Evolutionary conservation across 768 basidiomycete species (phyloP).

Genomic region (Lanmaoa pseudosensibilis): DNA sequence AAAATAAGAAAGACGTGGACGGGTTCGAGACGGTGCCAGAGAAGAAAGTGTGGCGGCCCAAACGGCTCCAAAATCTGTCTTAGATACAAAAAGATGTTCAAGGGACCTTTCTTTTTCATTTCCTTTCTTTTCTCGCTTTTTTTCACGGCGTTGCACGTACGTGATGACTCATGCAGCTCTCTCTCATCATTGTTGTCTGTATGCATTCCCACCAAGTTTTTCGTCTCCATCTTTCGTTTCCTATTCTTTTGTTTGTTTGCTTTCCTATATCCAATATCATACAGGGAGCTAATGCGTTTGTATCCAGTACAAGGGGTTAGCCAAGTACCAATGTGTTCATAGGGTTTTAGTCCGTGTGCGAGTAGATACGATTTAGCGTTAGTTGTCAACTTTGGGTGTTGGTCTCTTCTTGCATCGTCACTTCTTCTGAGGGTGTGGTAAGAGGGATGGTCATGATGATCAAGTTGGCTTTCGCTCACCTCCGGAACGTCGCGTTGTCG

Average conservation of each 20-base stretch:
- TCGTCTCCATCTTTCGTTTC: background rate
- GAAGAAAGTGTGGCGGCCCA: slow-evolving; percentile 27
- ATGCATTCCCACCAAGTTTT: background rate
- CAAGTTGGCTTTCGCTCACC: background rate
- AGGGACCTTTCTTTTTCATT: background rate
- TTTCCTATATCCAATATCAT: slow-evolving; percentile 14
- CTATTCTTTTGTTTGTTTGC: slow-evolving; percentile 1
- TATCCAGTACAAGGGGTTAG: slow-evolving; percentile 15
- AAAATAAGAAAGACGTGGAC: slow-evolving; percentile 56
- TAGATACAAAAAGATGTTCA: background rate
- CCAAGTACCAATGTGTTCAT: background rate
- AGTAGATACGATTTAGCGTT: background rate
- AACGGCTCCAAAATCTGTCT: slow-evolving; percentile 14
- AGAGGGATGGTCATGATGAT: background rate
- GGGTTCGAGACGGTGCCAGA: slow-evolving; percentile 64
- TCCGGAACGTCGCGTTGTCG: background rate
- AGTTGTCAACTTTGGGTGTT: slow-evolving; percentile 12
- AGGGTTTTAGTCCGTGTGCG: background rate
- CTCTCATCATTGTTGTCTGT: background rate
- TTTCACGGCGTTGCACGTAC: background rate
- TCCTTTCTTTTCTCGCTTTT: too few species aligned
- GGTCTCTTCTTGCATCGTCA: slow-evolving; percentile 49
- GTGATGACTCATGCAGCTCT: background rate
- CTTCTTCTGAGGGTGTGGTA: slow-evolving; percentile 6
- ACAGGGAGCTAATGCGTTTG: background rate